phyloP scores from a whole-genome alignment of 202 grass and related monocot genomes.

The Carex arenaria region DNA sequence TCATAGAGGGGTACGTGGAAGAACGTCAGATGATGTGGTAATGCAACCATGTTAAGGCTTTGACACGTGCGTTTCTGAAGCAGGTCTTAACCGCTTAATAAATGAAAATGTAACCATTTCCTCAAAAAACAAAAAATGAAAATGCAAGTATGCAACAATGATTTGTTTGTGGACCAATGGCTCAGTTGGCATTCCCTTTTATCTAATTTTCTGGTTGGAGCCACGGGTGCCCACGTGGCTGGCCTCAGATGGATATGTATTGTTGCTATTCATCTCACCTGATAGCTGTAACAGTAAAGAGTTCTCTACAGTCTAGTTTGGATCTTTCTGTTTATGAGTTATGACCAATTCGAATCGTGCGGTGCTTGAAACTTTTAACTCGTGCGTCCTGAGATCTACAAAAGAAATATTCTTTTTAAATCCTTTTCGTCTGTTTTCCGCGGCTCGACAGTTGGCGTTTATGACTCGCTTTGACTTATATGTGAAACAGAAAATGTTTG shows the following conservation, averaged over 20 bases:
- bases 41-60: neutral
- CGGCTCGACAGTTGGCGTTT: too few relatives aligned
- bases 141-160: neutral
- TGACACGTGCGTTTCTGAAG: neutral
- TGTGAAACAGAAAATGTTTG: too few relatives aligned
- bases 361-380: too few relatives aligned
- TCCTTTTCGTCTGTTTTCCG: too few relatives aligned
- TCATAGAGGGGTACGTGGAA: neutral
- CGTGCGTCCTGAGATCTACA: too few relatives aligned
- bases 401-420: too few relatives aligned
- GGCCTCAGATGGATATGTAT: neutral
- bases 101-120: neutral
- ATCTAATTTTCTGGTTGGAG: neutral
- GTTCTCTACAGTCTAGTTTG: neutral
- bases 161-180: neutral
- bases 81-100: neutral
- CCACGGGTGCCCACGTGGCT: neutral
- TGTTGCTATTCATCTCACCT: too few relatives aligned
- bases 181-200: neutral
- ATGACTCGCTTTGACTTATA: too few relatives aligned
- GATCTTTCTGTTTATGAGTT: too few relatives aligned
- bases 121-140: too few relatives aligned
- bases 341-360: too few relatives aligned
- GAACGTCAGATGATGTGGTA: neutral
- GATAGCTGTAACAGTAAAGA: neutral